Evolutionary conservation across 768 basidiomycete species (phyloP), one percentile per base, ranked within the genome.

Genomic region (Dioszegia crocea): DNA sequence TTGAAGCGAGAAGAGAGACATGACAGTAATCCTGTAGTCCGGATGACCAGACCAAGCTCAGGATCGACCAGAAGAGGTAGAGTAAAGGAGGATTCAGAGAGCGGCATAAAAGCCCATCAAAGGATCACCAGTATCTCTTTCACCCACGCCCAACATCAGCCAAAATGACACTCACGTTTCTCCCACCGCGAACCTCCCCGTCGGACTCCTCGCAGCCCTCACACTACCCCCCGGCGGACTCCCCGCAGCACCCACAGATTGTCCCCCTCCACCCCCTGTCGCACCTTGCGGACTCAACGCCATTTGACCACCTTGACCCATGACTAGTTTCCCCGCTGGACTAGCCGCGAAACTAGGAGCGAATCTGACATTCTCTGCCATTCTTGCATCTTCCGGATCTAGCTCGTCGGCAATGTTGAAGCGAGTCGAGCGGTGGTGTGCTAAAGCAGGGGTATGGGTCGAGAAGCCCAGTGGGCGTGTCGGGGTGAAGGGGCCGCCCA

Each of bases 311-410:
- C 17, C 36, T 43, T 55, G 60, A 38, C 66, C 71, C 44, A 70
- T 40, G n/a, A 61, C 66, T 17, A 68, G 30, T 48, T 68, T 70
- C 21, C 65, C 71, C 16, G 68, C 71, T 10, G 72, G 69, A 31
- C 48, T 51, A 27, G 46, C 45, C 0, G 69, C 69, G 41, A 74
- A 74, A n/a, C 59, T 64, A 19, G 72, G 72, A 31, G 68, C 51
- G 59, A 71, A 74, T 36, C 63, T 63, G 16, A 74, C 67, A 16
- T 49, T 56, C 11, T 70, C 72, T 10, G 69, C 72, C 62, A 69
- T 64, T 24, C 57, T 57, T 38, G 56, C 57, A 51, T 74, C 72
- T 23, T 71, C 69, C 10, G 67, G 60, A 33, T 74, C 72, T 23
- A 74, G 63, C 31, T 71, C 65, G 38, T 74, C 72, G 6, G 57